Base-by-base conservation (phyloP, 2,329 filamentous ascomycete genomes). In the Xylariaceae sp. region DNA sequence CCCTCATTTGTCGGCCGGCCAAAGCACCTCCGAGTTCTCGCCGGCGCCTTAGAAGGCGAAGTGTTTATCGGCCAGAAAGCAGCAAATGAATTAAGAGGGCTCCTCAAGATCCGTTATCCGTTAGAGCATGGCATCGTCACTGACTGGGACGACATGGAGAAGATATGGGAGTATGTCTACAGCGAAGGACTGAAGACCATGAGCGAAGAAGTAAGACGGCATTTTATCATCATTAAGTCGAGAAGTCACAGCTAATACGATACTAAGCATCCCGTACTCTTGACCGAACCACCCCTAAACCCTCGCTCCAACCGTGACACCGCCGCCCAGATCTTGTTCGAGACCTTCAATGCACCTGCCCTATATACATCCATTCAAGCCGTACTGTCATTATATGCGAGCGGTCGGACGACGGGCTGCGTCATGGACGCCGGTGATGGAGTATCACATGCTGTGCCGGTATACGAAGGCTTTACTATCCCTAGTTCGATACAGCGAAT, bases 81-180 rank as follows among this genome's bases (percentile, higher is more conserved):
- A 15, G 91, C 92, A 52, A 88, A 90, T 61, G 91, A 97, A 66
- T 78, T 96, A 64, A 84, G 92, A 64, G 94, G 94, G 3, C 75
- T 99, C 54, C 79, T 99, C 61, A 99, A 97, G 80, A 96, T 99
- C 62, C 81, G 85, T 58, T 97, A 97, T 68, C 94, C 94, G 40
- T 75, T 99, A 48, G 94, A 97, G 74, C 94, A 99, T 69, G 94
- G 94, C 61, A 95, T 99, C 63, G 94, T 99, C 56, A 99, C 94
- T 60, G 90, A 99, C 71, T 99, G 94, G 94, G 94, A 97, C 67
- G 94, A 99, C 67, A 99, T 99, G 94, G 94, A 99, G 76, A 85
- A 90, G 74, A 99, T 99, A 72, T 99, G 94, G 94, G 89, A 95
- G 64, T 94, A 95, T 66, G 90, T 99, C 46, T 99, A 97, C 69